Conservation (phyloP, 1,139 yeast genomes). For the Diutina ranongensis region DNA sequence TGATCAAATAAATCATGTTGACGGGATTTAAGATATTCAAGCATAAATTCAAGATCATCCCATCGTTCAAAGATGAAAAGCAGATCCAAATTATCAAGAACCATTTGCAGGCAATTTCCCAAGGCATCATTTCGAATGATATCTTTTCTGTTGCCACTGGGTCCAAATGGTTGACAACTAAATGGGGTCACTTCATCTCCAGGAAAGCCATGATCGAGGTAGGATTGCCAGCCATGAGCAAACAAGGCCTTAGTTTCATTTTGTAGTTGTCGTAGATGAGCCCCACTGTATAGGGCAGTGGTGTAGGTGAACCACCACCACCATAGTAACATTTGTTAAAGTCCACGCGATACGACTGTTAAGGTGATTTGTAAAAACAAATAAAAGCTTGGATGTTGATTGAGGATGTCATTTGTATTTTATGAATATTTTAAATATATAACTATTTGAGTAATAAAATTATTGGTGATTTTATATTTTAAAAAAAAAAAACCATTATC, state of each 20-base stretch:
- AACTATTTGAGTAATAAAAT: no score
- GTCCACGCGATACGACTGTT: no score
- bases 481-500: no score
- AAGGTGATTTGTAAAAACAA: no score
- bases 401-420: no score
- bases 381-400: no score
- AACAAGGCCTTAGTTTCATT: slow-evolving; percentile 48
- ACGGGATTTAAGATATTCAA: slow-evolving; percentile 31
- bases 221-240: slow-evolving; percentile 68
- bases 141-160: slow-evolving; percentile 40
- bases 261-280: slow-evolving; percentile 34
- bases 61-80: slow-evolving; percentile 62
- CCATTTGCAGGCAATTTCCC: slow-evolving; percentile 72
- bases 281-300: slow-evolving; percentile 12
- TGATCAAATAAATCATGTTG: slow-evolving; percentile 38
- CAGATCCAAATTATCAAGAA: slow-evolving; percentile 72
- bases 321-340: no score
- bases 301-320: not conserved
- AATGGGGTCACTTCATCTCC: slow-evolving; percentile 74
- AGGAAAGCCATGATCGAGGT: slow-evolving; percentile 65
- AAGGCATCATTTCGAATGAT: slow-evolving; percentile 71
- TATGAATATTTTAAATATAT: no score
- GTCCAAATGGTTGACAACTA: slow-evolving; percentile 56
- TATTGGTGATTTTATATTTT: no score
- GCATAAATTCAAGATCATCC: slow-evolving; percentile 37